Evolutionary conservation across 306 rosid genomes (phyloP), one percentile per base, ranked within the genome.

Genomic region (Vachellia collinsii): DNA sequence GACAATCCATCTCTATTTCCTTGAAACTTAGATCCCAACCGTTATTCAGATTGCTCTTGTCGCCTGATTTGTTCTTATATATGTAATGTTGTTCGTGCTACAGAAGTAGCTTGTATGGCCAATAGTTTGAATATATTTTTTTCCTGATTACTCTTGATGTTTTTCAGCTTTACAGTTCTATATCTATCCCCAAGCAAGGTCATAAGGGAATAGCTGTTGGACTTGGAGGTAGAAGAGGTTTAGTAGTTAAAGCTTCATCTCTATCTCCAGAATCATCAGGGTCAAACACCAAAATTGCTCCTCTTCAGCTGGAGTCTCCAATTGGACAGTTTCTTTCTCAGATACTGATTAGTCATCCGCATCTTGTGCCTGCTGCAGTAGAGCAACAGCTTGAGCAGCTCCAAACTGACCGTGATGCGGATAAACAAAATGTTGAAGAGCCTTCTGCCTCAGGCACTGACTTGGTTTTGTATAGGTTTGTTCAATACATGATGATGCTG

Each of bases 351-450:
- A 85, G 91, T 82, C 99, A 96, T 85, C 99, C 98, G 0, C 99
- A 96, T 79, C 99, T 96, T 36, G 86, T 96, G 47, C 99, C 98
- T 72, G 97, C 97, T 75, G 98, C 98, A 5, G 92, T 92, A 25
- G 99, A 96, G 76, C 90, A 93, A 81, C 99, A 93, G 88, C 99
- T 96, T 69, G 87, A 88, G 59, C 97, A 86, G 83, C 99, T 96
- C 53, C 98, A 90, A 83, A 88, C 87, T 29, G 98, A 93, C 37
- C 99, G 97, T 20, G 97, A 93, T 51, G 85, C 94, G 20, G 93
- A 88, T 70, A 83, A 88, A 69, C 89, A 85, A 22, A 86, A 85
- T 59, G 90, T 87, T 58, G 90, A 89, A 54, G 90, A 89, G 47
- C 91, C 93, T 59, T 80, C 97, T 29, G 78, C 89, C 51, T 22